phyloP scores from a whole-genome alignment of 164 flowering plant genomes.

The Malania oleifera region DNA sequence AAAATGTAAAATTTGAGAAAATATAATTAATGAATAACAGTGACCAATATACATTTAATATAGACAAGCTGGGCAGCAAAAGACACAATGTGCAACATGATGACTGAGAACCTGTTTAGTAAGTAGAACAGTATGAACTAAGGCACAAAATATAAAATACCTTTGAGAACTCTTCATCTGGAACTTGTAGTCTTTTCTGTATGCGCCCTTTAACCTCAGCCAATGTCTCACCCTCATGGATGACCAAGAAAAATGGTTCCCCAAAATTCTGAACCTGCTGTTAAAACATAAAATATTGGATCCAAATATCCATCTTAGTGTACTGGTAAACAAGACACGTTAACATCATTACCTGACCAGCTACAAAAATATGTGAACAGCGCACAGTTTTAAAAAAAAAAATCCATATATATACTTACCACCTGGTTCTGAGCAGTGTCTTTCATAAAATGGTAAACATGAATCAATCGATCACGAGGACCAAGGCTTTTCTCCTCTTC shows the following conservation, averaged over 20 bases:
- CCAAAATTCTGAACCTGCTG: conserved; percentile 98
- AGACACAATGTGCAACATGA: not conserved
- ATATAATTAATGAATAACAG: too few relatives aligned
- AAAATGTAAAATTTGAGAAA: too few relatives aligned
- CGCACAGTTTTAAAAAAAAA: too few relatives aligned
- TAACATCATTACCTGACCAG: too few relatives aligned
- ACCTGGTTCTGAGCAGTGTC: conserved; percentile 81
- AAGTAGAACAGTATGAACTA: too few relatives aligned
- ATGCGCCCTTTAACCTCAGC: conserved; percentile 81
- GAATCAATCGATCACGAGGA: conserved; percentile 89
- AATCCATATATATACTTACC: conserved; percentile 41
- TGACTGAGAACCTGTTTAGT: too few relatives aligned
- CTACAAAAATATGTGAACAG: too few relatives aligned
- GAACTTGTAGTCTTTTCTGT: conserved; percentile 87
- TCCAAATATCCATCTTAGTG: too few relatives aligned
- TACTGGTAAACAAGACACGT: too few relatives aligned
- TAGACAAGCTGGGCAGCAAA: not conserved
- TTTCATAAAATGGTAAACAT: conserved; percentile 91
- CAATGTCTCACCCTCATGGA: conserved; percentile 88
- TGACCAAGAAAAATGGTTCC: conserved; percentile 92
- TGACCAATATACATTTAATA: too few relatives aligned
- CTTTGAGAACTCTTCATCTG: conserved; percentile 92
- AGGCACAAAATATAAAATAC: conserved; percentile 29
- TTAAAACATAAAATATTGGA: not conserved
- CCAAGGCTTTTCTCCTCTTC: conserved; percentile 97